Conservation (phyloP, 1,284 basidiomycete species). For the Trametes hirsuta region DNA sequence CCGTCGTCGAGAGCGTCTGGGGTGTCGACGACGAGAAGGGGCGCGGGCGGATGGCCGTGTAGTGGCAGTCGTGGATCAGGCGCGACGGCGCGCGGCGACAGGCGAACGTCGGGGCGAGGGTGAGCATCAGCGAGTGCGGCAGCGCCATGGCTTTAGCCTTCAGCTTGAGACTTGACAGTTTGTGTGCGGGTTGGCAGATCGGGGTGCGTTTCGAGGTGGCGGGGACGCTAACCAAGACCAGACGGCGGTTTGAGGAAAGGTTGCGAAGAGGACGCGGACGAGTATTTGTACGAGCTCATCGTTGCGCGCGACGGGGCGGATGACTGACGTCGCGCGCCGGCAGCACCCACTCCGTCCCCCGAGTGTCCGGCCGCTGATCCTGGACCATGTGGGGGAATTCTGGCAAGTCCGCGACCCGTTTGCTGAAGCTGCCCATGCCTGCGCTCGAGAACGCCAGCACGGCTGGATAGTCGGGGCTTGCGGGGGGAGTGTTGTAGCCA, state of each 20-base stretch:
- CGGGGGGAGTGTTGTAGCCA: too few relatives aligned
- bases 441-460: too few relatives aligned
- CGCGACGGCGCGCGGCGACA: conserved; percentile 9
- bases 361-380: not conserved
- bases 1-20: not conserved
- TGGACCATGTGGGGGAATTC: not conserved
- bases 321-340: conserved; percentile 11
- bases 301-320: conserved; percentile 1
- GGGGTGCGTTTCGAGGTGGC: not conserved
- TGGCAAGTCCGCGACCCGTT: not conserved
- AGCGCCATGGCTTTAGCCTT: not conserved
- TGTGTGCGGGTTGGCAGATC: not conserved
- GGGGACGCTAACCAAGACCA: not conserved
- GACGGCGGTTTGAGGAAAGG: not conserved
- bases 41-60: not conserved
- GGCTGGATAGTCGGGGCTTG: too few relatives aligned
- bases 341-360: not conserved
- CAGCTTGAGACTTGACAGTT: not conserved
- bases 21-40: not conserved
- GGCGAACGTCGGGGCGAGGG: conserved; percentile 7
- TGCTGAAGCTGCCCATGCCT: too few relatives aligned
- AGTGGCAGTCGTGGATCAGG: conserved; percentile 3
- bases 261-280: not conserved
- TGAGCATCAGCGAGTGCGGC: conserved; percentile 14
- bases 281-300: conserved; percentile 6